Conservation (phyloP, 306 rosid genomes). For the Chamaecrista fasciculata region DNA sequence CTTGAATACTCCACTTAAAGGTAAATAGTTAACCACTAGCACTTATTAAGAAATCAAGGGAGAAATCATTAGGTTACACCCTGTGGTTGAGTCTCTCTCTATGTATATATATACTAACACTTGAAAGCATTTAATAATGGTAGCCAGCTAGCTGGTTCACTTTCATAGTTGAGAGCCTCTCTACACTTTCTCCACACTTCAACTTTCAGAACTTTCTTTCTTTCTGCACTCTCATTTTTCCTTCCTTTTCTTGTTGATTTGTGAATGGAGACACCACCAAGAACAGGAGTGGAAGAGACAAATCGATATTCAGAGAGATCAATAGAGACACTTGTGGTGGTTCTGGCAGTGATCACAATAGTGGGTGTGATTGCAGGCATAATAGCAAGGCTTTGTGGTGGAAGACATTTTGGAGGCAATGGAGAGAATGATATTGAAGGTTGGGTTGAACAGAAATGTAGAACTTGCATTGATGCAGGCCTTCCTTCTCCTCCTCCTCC, state of each 20-base stretch:
- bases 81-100: too few relatives aligned
- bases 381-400: slow-evolving; percentile 73
- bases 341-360: slow-evolving; percentile 68
- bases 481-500: slow-evolving; percentile 40
- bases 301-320: slow-evolving; percentile 51
- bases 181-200: too few relatives aligned
- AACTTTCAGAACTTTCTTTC: slow-evolving; percentile 21
- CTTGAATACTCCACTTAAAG: too few relatives aligned
- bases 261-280: slow-evolving; percentile 41
- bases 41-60: too few relatives aligned
- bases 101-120: too few relatives aligned
- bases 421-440: slow-evolving; percentile 87
- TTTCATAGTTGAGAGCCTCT: too few relatives aligned
- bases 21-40: too few relatives aligned
- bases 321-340: slow-evolving; percentile 75
- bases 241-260: too few relatives aligned
- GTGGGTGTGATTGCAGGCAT: slow-evolving; percentile 73
- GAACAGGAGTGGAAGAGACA: slow-evolving; percentile 32
- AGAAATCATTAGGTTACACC: too few relatives aligned
- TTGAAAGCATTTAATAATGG: slow-evolving; percentile 21
- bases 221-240: slow-evolving; percentile 26
- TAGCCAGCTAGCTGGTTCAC: slow-evolving; percentile 31
- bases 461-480: slow-evolving; percentile 79
- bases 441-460: slow-evolving; percentile 76
- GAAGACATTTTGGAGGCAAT: slow-evolving; percentile 62